Evolutionary conservation across 2,329 filamentous ascomycete genomes (phyloP), one percentile per base, ranked within the genome.

Genomic region (Neonectria punicea): DNA sequence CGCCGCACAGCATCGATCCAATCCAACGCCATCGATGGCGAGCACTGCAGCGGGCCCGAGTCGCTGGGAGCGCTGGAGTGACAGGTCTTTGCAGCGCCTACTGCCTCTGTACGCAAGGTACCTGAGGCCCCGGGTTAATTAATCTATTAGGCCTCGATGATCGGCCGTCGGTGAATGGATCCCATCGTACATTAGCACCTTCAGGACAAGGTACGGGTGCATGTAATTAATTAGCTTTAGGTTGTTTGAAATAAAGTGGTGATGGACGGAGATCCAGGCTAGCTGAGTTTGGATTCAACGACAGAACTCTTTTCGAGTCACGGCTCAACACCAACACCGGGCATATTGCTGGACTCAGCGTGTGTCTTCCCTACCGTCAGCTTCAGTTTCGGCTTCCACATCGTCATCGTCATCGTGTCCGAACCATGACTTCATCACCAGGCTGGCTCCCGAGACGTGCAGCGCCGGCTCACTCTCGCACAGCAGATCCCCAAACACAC

Each of bases 401-500:
- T 18, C 10, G 16, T 14, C 36, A 39, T 39, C n/a, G n/a, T 43
- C 39, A 43, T 20, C 39, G n/a, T 10, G 6, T 10, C n/a, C 39
- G 11, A 4, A 4, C 34, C 47, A 51, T 59, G 22, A 41, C 56
- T 22, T 50, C 39, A 30, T n/a, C 39, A 32, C 49, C 30, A 16
- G 25, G 25, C 22, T 13, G 22, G 5, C 39, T 43, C 39, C 39
- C 39, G 39, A 43, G 39, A 43, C 39, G n/a, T n/a, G n/a, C 39
- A 20, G 39, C n/a, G 11, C 34, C 32, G 22, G 43, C 22, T 41
- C 16, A 36, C 55, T 39, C 55, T 58, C 50, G 61, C 61, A 63
- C 61, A 58, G 43, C 61, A 63, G 50, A 58, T 63, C 50, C 44
- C 61, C 43, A 63, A 63, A 63, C 61, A 63, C 60, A 63, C 60